These are phyloP conservation scores for Plantago ovata DNA, from an alignment of 257 asterid genomes.

Conservation along the genomic window DNA sequence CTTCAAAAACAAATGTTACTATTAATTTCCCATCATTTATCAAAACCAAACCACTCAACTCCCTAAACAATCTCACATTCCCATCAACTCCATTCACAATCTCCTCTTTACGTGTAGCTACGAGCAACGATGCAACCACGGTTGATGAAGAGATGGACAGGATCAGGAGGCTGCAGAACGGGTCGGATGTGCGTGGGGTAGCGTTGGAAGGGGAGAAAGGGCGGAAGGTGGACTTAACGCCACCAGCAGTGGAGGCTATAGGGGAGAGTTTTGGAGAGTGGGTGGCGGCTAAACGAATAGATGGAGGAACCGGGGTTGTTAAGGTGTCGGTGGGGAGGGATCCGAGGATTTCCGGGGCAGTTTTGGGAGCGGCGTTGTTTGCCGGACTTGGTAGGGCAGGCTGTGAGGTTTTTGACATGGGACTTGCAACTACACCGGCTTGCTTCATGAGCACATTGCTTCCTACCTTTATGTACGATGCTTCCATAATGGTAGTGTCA, in stretches of 20 bases:
- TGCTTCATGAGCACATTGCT: constrained; percentile 95
- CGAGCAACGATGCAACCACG: constrained; percentile 45
- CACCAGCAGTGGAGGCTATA: constrained; percentile 85
- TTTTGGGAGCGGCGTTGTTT: constrained; percentile 61
- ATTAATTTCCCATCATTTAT: constrained; percentile 27
- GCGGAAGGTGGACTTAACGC: constrained; percentile 62
- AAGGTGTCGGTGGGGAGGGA: constrained; percentile 77
- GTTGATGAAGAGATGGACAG: constrained; percentile 76
- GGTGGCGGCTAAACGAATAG: constrained; percentile 59
- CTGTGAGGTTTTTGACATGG: constrained; percentile 72
- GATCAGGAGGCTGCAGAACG: constrained; percentile 79
- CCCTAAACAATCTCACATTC: constrained; percentile 24
- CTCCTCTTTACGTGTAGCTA: constrained; percentile 19
- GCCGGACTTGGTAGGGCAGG: constrained; percentile 75
- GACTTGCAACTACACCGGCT: constrained; percentile 95
- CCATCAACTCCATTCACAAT: constrained; percentile 17
- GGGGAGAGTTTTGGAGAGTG: constrained; percentile 95
- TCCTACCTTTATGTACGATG: constrained; percentile 59
- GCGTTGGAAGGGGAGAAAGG: constrained; percentile 85
- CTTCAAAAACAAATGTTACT: constrained; percentile 28
- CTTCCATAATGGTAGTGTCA: constrained; percentile 72
- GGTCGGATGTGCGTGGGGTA: constrained; percentile 92
- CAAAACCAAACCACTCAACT: constrained; percentile 24
- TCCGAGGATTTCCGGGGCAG: constrained; percentile 73
- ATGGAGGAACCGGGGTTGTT: constrained; percentile 22